Conservation (phyloP, 2,329 filamentous ascomycete species). For the Trichoderma asperellum region DNA sequence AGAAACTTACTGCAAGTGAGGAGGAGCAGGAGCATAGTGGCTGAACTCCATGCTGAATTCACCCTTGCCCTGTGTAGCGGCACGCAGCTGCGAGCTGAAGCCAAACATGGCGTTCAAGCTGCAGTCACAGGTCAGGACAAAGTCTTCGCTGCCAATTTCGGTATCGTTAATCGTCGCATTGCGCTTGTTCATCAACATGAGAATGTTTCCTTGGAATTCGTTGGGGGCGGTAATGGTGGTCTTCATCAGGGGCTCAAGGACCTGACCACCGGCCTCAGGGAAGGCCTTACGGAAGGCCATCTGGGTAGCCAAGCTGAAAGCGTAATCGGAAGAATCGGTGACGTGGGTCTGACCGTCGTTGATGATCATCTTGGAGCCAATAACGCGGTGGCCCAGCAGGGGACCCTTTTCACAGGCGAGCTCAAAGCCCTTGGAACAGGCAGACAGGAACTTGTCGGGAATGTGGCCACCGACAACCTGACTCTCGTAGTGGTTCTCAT, state of each 20-base stretch:
- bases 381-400: conserved; percentile 87
- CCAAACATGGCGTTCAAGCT: conserved; percentile 97
- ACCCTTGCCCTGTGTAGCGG: conserved; percentile 95
- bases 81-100: conserved; percentile 87
- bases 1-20: conserved; percentile 86
- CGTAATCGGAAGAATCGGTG: conserved; percentile 95
- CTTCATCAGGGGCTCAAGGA: conserved; percentile 98
- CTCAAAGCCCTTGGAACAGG: conserved; percentile 94
- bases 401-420: conserved; percentile 82
- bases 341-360: conserved; percentile 97
- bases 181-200: conserved; percentile 94
- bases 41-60: conserved; percentile 99
- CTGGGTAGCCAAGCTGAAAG: conserved; percentile 92
- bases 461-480: conserved; percentile 89
- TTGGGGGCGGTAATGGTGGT: conserved; percentile 93
- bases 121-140: conserved; percentile 89
- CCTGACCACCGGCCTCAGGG: conserved; percentile 74
- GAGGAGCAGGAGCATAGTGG: conserved; percentile 86
- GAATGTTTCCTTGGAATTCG: conserved; percentile 96
- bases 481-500: conserved; percentile 81
- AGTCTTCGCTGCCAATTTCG: conserved; percentile 91
- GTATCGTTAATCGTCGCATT: conserved; percentile 94
- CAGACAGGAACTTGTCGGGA: conserved; percentile 91
- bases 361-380: conserved; percentile 87
- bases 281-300: conserved; percentile 97